Evolutionary conservation across 176 grass and related monocot species (phyloP).

Genomic region (Oryza officinalis): DNA sequence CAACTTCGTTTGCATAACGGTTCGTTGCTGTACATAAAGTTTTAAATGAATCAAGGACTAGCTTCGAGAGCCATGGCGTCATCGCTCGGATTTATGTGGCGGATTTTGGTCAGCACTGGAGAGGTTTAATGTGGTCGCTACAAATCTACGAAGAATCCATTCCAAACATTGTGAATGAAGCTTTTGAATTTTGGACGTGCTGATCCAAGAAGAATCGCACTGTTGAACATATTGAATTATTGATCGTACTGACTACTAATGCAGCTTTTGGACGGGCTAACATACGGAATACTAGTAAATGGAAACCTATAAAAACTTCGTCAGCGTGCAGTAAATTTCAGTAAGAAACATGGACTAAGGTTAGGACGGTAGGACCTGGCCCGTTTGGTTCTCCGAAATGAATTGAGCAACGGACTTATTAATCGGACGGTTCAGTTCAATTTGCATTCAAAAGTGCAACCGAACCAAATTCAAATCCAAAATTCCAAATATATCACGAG

Average conservation of each 20-base stretch:
- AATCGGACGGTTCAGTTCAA: background rate
- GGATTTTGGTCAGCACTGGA: background rate
- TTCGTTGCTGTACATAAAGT: background rate
- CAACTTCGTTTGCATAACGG: background rate
- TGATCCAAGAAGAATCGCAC: background rate
- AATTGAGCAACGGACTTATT: background rate
- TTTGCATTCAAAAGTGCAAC: background rate
- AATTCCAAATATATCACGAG: no score
- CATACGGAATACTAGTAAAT: no score
- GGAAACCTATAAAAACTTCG: background rate
- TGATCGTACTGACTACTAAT: background rate
- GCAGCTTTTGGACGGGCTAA: background rate
- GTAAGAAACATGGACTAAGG: background rate
- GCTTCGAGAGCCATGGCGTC: no score
- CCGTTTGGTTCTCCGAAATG: background rate
- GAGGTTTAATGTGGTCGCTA: background rate
- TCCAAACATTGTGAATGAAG: background rate
- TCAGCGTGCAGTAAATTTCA: background rate
- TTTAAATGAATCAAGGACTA: background rate
- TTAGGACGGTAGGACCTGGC: background rate
- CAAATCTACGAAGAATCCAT: background rate
- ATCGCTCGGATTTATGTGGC: background rate
- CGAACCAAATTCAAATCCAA: background rate
- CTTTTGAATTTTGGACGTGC: background rate
- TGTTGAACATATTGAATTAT: background rate